Evolutionary conservation across 768 basidiomycete species (phyloP).

Genomic region (Russula sp.): DNA sequence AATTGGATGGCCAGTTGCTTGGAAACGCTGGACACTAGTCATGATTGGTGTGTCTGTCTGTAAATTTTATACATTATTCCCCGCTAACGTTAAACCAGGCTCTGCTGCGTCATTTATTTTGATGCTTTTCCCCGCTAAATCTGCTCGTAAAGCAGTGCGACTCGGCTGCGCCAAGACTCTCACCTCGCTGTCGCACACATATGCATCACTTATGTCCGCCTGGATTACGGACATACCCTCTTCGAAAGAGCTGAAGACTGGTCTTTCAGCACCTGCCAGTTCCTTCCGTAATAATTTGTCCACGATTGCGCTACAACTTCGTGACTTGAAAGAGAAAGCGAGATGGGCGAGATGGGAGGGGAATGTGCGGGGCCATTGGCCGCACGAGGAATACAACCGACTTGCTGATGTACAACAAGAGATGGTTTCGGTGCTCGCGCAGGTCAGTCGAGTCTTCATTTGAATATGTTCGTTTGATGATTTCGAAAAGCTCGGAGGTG

Average conservation of each 20-base stretch:
- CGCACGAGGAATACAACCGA: constrained; percentile 37
- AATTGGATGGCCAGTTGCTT: constrained; percentile 45
- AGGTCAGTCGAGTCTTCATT: constrained; percentile 26
- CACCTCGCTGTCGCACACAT: constrained; percentile 35
- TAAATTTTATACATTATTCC: background rate
- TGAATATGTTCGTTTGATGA: background rate
- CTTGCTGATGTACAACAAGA: constrained; percentile 36
- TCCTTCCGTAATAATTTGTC: constrained; percentile 29
- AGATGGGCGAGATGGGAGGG: constrained; percentile 40
- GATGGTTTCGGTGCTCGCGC: constrained; percentile 34
- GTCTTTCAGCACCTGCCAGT: constrained; percentile 23
- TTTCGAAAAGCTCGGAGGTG: constrained; percentile 31
- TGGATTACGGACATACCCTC: constrained; percentile 31
- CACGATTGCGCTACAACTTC: constrained; percentile 29
- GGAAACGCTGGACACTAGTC: constrained; percentile 45
- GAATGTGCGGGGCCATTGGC: constrained; percentile 47
- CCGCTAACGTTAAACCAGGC: constrained; percentile 27
- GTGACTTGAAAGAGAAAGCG: constrained; percentile 31
- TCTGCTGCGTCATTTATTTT: constrained; percentile 44
- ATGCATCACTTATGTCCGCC: constrained; percentile 35
- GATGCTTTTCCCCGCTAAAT: constrained; percentile 47
- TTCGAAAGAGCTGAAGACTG: constrained; percentile 14
- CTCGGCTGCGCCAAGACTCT: constrained; percentile 36
- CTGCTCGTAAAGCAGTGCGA: constrained; percentile 42
- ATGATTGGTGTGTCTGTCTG: constrained; percentile 35